Evolutionary conservation across 1,139 yeast genomes (phyloP).

Genomic region (Pichia sp.): DNA sequence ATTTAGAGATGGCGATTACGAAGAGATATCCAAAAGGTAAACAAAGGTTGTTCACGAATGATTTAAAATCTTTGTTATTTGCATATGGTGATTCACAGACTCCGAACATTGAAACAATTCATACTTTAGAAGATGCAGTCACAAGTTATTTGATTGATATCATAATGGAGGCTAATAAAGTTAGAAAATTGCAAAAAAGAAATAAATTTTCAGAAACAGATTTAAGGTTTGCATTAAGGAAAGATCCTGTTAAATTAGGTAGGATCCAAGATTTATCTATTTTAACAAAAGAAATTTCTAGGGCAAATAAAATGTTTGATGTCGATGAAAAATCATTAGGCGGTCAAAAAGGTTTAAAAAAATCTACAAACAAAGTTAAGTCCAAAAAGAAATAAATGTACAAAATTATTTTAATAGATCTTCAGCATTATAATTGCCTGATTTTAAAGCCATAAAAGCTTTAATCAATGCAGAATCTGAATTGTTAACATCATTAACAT

Average conservation of each 20-base stretch:
- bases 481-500: conserved; percentile 9
- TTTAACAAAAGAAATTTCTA: conserved; percentile 67
- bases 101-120: conserved; percentile 72
- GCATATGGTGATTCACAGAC: conserved; percentile 84
- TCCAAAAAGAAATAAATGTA: neutral
- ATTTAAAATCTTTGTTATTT: conserved; percentile 61
- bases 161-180: conserved; percentile 60
- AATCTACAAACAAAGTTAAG: neutral
- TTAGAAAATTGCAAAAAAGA: conserved; percentile 26
- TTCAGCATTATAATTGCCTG: conserved; percentile 6
- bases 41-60: conserved; percentile 46
- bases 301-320: conserved; percentile 79
- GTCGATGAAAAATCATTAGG: conserved; percentile 19
- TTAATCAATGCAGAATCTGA: conserved; percentile 12
- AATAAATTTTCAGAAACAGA: conserved; percentile 77
- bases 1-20: conserved; percentile 8
- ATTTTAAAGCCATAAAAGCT: conserved; percentile 11
- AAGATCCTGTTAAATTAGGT: conserved; percentile 79
- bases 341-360: neutral
- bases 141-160: conserved; percentile 70
- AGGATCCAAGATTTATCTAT: conserved; percentile 75
- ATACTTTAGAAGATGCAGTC: conserved; percentile 77
- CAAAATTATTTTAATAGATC: conserved; percentile 7
- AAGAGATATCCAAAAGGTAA: conserved; percentile 20
- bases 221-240: conserved; percentile 75